These are phyloP conservation scores for Pinguiococcus pyrenoidosus DNA, from an alignment of 108 stramenopile species.

Conservation along the genomic window DNA sequence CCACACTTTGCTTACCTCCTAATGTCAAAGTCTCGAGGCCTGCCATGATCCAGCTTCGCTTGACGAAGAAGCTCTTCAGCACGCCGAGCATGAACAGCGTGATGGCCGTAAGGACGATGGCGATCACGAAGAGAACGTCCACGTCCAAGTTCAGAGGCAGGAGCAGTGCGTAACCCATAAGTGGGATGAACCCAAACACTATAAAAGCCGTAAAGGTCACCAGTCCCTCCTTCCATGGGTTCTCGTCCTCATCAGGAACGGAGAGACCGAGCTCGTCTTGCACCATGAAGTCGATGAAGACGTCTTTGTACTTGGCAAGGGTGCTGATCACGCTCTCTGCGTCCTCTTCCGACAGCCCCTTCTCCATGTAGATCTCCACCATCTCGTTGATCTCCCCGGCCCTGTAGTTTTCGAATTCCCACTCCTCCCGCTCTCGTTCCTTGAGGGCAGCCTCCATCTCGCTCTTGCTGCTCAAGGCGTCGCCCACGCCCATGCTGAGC, in stretches of 20 bases:
- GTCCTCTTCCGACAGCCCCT: conserved; percentile 63
- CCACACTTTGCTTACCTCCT: too few species aligned
- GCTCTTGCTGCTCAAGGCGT: conserved; percentile 86
- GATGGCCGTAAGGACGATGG: conserved; percentile 3
- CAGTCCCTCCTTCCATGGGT: conserved; percentile 12
- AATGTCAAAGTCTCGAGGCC: conserved; percentile 7
- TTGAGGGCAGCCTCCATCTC: conserved; percentile 82
- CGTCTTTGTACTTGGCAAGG: too few species aligned
- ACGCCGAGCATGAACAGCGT: conserved; percentile 15
- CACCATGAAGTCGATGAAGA: conserved; percentile 22
- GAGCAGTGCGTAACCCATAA: conserved; percentile 4
- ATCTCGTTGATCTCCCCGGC: conserved; percentile 86
- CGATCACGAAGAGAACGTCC: conserved; percentile 2
- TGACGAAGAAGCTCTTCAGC: conserved; percentile 5
- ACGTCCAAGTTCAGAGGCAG: not conserved
- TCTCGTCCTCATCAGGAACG: conserved; percentile 6
- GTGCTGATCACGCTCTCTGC: conserved; percentile 65
- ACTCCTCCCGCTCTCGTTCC: conserved; percentile 72
- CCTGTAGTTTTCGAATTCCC: conserved; percentile 86
- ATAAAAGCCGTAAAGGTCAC: conserved; percentile 20
- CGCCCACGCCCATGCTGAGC: conserved; percentile 91
- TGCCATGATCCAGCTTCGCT: not conserved
- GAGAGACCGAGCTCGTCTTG: conserved; percentile 12
- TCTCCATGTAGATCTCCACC: conserved; percentile 64
- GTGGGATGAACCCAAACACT: conserved; percentile 15